phyloP scores from a whole-genome alignment of 1,284 basidiomycete genomes.

The Ustilago xerochloae region DNA sequence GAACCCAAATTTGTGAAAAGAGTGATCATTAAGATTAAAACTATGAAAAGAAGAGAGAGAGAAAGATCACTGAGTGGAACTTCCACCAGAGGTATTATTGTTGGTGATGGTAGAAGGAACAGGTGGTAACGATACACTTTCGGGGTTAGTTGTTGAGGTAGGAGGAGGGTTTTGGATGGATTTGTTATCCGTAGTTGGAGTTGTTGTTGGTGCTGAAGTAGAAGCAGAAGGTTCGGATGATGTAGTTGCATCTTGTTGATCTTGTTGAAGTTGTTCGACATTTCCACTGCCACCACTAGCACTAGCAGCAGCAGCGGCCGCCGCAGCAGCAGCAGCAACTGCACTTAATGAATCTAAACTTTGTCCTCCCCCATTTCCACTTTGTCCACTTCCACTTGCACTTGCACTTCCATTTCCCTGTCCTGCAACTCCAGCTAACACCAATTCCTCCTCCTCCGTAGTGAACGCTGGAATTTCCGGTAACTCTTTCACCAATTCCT shows the following conservation, averaged over 20 bases:
- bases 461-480: slow-evolving; percentile 31
- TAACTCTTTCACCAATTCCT: slow-evolving; percentile 29
- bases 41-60: not conserved
- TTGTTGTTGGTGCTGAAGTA: not conserved
- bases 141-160: too few relatives aligned
- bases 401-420: not conserved
- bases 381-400: not conserved
- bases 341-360: slow-evolving; percentile 56
- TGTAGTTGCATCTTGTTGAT: not conserved
- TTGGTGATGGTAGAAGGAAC: not conserved
- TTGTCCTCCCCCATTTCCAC: slow-evolving; percentile 16
- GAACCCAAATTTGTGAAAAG: too few relatives aligned
- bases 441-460: slow-evolving; percentile 32
- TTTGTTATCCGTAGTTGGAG: too few relatives aligned
- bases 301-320: too few relatives aligned
- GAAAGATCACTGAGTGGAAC: not conserved
- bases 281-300: too few relatives aligned
- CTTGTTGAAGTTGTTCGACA: too few relatives aligned
- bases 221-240: not conserved
- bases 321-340: slow-evolving; percentile 56
- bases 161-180: too few relatives aligned
- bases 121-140: not conserved
- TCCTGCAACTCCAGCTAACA: slow-evolving; percentile 5
- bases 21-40: not conserved
- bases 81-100: not conserved